Percentiles rank a stretch among this genome's conserved stretches.
These are phyloP conservation scores for Wallacemonas collosoma DNA, from an alignment of 208 protist genomes.

Conservation along the genomic window DNA sequence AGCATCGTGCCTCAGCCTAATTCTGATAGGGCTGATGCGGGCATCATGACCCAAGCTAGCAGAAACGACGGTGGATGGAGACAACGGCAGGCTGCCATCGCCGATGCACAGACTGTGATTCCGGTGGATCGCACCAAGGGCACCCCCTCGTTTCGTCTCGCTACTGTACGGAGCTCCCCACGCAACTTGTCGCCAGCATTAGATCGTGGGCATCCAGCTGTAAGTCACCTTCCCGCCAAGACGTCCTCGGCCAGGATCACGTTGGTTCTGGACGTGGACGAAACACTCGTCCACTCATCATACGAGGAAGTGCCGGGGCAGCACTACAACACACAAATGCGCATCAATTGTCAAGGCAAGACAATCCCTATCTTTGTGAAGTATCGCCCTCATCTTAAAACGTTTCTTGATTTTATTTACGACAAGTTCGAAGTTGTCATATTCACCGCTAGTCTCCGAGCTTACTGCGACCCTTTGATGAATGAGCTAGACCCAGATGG, in stretches of 20 bases:
- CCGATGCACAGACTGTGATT: constrained; percentile 30
- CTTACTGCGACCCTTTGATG: constrained; percentile 57
- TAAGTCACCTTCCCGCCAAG: constrained; percentile 34
- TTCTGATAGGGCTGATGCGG: not conserved
- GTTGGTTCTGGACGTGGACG: constrained; percentile 58
- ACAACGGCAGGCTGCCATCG: constrained; percentile 7
- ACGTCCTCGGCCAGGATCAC: constrained; percentile 31
- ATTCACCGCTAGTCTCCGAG: constrained; percentile 56
- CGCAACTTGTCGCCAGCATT: constrained; percentile 36
- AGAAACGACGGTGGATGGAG: constrained; percentile 4
- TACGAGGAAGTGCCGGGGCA: constrained; percentile 29
- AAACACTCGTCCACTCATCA: constrained; percentile 61
- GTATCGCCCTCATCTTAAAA: constrained; percentile 49
- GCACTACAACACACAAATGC: constrained; percentile 41
- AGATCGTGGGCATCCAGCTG: constrained; percentile 24
- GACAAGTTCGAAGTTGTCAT: constrained; percentile 63
- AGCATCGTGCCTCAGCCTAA: constrained; percentile 9
- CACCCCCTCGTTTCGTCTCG: constrained; percentile 33
- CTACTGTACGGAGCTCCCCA: constrained; percentile 30
- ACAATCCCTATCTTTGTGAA: constrained; percentile 47
- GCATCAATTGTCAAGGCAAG: constrained; percentile 27
- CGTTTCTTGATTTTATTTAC: constrained; percentile 57
- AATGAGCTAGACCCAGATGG: constrained; percentile 44
- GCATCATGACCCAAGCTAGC: constrained; percentile 36
- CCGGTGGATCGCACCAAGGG: constrained; percentile 39